Percentiles rank a stretch among this genome's conserved stretches.
phyloP scores from a whole-genome alignment of 352 stramenopile genomes.

The Pythium pyrilobum region DNA sequence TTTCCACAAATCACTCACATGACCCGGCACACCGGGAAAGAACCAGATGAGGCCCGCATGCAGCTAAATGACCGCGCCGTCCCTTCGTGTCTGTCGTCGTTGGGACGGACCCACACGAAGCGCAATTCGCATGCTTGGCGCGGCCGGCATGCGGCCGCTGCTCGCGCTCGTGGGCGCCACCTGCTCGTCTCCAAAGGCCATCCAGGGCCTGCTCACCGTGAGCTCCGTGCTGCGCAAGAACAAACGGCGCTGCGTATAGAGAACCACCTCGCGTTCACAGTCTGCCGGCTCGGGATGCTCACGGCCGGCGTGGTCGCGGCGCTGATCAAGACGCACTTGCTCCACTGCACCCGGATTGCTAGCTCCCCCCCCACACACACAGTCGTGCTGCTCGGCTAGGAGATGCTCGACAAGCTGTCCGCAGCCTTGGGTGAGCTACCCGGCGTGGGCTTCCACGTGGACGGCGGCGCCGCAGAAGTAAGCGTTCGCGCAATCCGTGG shows the following conservation, averaged over 20 bases:
- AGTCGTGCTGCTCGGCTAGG: slow-evolving; percentile 57
- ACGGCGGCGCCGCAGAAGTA: slow-evolving; percentile 27
- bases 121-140: background rate
- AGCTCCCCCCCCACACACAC: slow-evolving; percentile 27
- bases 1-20: background rate
- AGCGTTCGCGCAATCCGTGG: slow-evolving; percentile 36
- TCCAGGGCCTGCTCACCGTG: slow-evolving; percentile 35
- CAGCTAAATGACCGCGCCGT: too few species aligned
- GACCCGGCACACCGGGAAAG: background rate
- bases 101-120: too few species aligned
- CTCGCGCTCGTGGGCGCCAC: slow-evolving; percentile 33
- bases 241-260: slow-evolving; percentile 69
- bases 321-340: slow-evolving; percentile 79
- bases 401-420: slow-evolving; percentile 31
- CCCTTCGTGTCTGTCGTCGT: too few species aligned
- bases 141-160: slow-evolving; percentile 4
- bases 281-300: slow-evolving; percentile 72
- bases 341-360: slow-evolving; percentile 68
- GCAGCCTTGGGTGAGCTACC: slow-evolving; percentile 26
- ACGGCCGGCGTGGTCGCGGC: slow-evolving; percentile 82
- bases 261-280: slow-evolving; percentile 76
- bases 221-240: slow-evolving; percentile 36
- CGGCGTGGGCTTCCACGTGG: slow-evolving; percentile 36
- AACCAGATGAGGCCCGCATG: background rate
- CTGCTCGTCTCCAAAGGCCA: slow-evolving; percentile 52